Evolutionary conservation across 768 basidiomycete genomes (phyloP).

Genomic region (Termitomyces sp.): DNA sequence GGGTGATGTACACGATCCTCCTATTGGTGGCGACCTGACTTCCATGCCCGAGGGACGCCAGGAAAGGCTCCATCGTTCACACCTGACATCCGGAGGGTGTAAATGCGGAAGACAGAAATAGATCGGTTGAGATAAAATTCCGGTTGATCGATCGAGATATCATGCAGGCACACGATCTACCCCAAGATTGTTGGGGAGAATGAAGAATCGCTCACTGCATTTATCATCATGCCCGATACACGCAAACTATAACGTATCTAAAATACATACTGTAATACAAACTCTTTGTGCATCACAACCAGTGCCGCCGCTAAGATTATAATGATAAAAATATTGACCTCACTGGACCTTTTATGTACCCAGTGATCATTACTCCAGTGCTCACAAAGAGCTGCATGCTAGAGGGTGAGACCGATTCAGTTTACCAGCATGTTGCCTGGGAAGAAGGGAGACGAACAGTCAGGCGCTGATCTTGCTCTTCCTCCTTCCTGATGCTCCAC

Average conservation of each 20-base stretch:
- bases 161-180: background rate
- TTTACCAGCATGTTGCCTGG: background rate
- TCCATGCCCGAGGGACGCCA: background rate
- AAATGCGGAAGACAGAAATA: background rate
- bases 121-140: conserved; percentile 1
- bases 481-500: conserved; percentile 24
- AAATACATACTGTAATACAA: background rate
- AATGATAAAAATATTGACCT: conserved; percentile 11
- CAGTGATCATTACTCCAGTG: conserved; percentile 27
- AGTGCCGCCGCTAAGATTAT: conserved; percentile 2
- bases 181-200: background rate
- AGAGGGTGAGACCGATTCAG: background rate
- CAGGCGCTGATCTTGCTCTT: conserved; percentile 19
- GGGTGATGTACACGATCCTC: background rate
- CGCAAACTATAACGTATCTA: background rate
- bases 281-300: conserved; percentile 1
- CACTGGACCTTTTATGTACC: conserved; percentile 17
- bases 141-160: conserved; percentile 10
- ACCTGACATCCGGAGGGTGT: background rate
- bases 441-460: conserved; percentile 14
- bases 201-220: background rate
- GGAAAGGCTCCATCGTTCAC: background rate
- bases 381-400: conserved; percentile 31
- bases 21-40: background rate
- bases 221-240: background rate